Evolutionary conservation across 495 filamentous ascomycete species (phyloP).

Genomic region (Penicillium cataractarum): DNA sequence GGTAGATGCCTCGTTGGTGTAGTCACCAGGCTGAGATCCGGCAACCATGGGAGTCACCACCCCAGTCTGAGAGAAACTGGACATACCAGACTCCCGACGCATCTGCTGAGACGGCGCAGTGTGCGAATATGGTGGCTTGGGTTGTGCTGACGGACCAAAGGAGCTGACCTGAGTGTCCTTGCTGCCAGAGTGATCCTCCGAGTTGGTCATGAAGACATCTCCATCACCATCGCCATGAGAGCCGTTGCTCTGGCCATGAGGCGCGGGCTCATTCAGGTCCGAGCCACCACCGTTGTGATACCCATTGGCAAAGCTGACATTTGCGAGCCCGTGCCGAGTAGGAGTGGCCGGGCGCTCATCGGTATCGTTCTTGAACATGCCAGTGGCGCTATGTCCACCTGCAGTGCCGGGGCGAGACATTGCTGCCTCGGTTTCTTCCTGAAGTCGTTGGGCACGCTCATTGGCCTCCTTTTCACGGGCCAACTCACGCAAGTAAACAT

Average conservation of each 20-base stretch:
- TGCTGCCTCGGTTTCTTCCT: constrained; percentile 37
- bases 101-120: constrained; percentile 57
- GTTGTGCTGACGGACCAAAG: constrained; percentile 57
- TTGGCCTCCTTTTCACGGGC: constrained; percentile 66
- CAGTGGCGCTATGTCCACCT: constrained; percentile 50
- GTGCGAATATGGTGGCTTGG: constrained; percentile 50
- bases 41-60: constrained; percentile 74
- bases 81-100: constrained; percentile 51
- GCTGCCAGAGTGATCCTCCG: constrained; percentile 44
- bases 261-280: constrained; percentile 47
- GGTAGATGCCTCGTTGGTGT: constrained; percentile 84
- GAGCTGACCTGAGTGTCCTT: constrained; percentile 52
- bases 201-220: constrained; percentile 54
- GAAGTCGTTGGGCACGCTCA: constrained; percentile 62
- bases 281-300: constrained; percentile 50
- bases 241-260: constrained; percentile 66
- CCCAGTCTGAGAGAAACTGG: constrained; percentile 67
- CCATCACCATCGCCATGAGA: constrained; percentile 64
- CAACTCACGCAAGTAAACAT: constrained; percentile 73
- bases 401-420: constrained; percentile 27
- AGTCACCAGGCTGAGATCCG: constrained; percentile 73
- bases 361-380: constrained; percentile 48
- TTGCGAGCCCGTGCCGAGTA: constrained; percentile 46
- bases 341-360: constrained; percentile 56
- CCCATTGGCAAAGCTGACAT: constrained; percentile 53